Evolutionary conservation across 78 protist species (phyloP), one percentile per base, ranked within the genome.

Genomic region (Planoprotostelium fungivorum): DNA sequence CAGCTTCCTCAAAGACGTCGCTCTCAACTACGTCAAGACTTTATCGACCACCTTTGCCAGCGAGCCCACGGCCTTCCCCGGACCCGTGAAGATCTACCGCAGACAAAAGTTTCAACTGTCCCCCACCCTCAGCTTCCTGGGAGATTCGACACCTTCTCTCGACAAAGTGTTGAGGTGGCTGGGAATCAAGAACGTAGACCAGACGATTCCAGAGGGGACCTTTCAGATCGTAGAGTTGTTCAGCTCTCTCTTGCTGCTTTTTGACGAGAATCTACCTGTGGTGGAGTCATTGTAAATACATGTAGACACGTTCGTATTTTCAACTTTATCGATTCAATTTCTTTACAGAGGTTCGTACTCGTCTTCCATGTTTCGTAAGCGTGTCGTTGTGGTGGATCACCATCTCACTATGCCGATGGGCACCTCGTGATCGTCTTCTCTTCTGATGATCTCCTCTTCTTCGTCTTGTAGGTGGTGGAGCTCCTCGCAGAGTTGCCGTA

Each of bases 81-180:
- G 89, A 31, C 86, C 73, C 25, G 86, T 85, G 35, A 90, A 92
- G 87, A 86, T 86, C 0, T 92, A 88, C 63, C n/a, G 87, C 25
- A 91, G 90, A 86, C 87, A 89, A 92, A 92, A 92, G 63, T 92
- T 92, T 89, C 94, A 92, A 92, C 73, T 92, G n/a, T 85, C 94
- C 0, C 94, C 94, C 0, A 92, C 94, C 9, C 38, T 92, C 9
- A 89, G 90, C 90, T 91, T 92, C 84, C 37, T 92, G 87, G 94
- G 94, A 90, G 94, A 92, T n/a, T 86, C 90, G 29, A 92, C 94
- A 28, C 94, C 94, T 29, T 90, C 89, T 34, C 84, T 92, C 35
- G 88, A 91, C 16, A 92, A 91, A 1, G 94, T 92, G 29, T 92
- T 92, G 36, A 92, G 94, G 36, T 92, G 94, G 94, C 51, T 92